These are phyloP conservation scores for Lepidium africanum DNA, from an alignment of 345 rosid species.

Conservation along the genomic window DNA sequence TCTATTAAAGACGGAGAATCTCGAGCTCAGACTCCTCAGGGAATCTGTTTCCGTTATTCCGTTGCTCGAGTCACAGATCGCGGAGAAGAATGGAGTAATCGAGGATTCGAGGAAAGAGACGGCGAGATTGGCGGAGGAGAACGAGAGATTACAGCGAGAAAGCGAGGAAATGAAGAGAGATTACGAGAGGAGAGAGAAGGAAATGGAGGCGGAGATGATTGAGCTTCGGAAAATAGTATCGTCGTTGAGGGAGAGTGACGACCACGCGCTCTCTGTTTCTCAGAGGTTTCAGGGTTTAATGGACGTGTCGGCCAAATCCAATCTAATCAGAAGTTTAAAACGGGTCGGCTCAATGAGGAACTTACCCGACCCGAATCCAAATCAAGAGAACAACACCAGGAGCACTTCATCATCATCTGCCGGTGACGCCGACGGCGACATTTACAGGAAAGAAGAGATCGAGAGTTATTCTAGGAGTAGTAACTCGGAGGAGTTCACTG, in stretches of 20 bases:
- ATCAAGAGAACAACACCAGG: neutral
- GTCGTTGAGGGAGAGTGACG: slow-evolving; percentile 37
- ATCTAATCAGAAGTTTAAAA: slow-evolving; percentile 41
- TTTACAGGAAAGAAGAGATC: slow-evolving; percentile 38
- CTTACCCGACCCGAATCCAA: slow-evolving; percentile 16
- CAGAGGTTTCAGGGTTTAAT: slow-evolving; percentile 66
- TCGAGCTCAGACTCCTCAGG: slow-evolving; percentile 58
- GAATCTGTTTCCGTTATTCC: slow-evolving; percentile 81
- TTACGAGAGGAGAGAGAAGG: slow-evolving; percentile 40
- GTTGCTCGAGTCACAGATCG: slow-evolving; percentile 47
- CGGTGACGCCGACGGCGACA: neutral
- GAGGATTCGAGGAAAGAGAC: slow-evolving; percentile 24
- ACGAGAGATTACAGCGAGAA: slow-evolving; percentile 30
- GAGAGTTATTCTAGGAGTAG: slow-evolving; percentile 46
- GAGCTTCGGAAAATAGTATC: slow-evolving; percentile 42
- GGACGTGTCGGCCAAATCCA: slow-evolving; percentile 50
- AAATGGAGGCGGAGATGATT: slow-evolving; percentile 37
- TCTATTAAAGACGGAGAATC: slow-evolving; percentile 57
- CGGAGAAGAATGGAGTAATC: slow-evolving; percentile 35
- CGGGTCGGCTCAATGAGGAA: slow-evolving; percentile 30
- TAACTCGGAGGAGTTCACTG: slow-evolving; percentile 66
- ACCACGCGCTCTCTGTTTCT: slow-evolving; percentile 42
- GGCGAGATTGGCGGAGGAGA: slow-evolving; percentile 43
- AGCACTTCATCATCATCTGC: neutral
- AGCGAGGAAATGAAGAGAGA: slow-evolving; percentile 18